Evolutionary conservation across 1,284 basidiomycete genomes (phyloP).

Genomic region (Athelia psychrophila): DNA sequence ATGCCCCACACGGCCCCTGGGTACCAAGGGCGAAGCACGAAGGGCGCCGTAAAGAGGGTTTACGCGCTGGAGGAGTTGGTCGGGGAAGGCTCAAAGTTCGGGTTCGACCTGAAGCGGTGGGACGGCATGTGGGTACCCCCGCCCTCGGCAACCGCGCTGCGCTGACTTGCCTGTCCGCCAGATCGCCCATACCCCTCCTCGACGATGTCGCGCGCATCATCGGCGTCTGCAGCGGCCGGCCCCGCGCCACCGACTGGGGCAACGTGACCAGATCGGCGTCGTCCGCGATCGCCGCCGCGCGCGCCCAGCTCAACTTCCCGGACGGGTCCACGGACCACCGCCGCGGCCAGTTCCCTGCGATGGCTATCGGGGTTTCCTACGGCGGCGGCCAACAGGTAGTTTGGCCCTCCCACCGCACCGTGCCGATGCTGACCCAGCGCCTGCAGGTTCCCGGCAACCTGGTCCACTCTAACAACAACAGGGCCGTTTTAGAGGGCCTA

Average conservation of each 20-base stretch:
- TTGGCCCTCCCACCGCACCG: not conserved
- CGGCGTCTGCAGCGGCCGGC: no score
- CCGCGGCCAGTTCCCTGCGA: not conserved
- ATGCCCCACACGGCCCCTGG: no score
- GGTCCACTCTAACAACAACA: not conserved
- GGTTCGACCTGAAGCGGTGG: no score
- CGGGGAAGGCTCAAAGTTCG: no score
- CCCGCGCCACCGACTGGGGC: not conserved
- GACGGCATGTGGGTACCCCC: no score
- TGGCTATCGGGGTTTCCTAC: conserved; percentile 1
- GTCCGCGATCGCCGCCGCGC: not conserved
- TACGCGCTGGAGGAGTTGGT: no score
- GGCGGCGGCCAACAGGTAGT: conserved; percentile 2
- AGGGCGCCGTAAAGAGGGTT: no score
- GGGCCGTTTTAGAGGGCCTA: not conserved
- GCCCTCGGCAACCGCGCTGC: no score
- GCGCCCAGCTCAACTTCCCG: not conserved
- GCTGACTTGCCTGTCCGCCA: no score
- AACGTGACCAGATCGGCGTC: not conserved
- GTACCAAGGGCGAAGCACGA: no score
- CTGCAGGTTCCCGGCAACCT: not conserved
- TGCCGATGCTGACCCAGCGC: not conserved
- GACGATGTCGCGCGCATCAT: no score
- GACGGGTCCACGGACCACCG: not conserved
- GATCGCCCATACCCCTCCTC: no score